A percentile compares a stretch with the other conserved stretches of the same genome.
Evolutionary conservation across 1,139 yeast species (phyloP).

Genomic region (Lodderomyces parapsilosis): DNA sequence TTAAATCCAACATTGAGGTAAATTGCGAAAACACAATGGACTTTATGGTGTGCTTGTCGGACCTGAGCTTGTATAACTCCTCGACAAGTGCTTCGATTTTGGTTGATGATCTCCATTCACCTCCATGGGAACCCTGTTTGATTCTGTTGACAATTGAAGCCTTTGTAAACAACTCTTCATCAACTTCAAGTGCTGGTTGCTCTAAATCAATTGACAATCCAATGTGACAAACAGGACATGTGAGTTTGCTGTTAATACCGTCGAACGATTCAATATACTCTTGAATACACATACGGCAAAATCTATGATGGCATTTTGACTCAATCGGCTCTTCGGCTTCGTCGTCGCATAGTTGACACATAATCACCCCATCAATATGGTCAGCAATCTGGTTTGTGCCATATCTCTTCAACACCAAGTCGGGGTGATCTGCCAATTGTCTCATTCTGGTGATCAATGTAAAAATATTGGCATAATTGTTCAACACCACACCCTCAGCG

Average conservation of each 20-base stretch:
- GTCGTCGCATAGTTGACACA: conserved; percentile 93
- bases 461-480: conserved; percentile 94
- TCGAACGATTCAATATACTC: conserved; percentile 85
- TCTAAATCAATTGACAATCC: conserved; percentile 85
- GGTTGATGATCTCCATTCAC: conserved; percentile 88
- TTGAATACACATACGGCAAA: conserved; percentile 86
- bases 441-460: conserved; percentile 96
- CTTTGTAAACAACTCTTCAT: conserved; percentile 60
- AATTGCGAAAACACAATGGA: conserved; percentile 96
- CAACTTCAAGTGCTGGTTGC: conserved; percentile 83
- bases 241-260: conserved; percentile 57
- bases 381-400: conserved; percentile 40
- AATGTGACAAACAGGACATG: conserved; percentile 96
- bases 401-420: conserved; percentile 75
- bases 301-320: conserved; percentile 88
- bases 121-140: conserved; percentile 68
- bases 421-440: conserved; percentile 97
- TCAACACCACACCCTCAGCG: conserved; percentile 91
- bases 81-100: conserved; percentile 95
- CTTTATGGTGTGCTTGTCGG: conserved; percentile 85
- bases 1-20: conserved; percentile 92
- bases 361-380: conserved; percentile 58
- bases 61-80: conserved; percentile 81
- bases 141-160: conserved; percentile 89
- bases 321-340: conserved; percentile 97